phyloP scores from a whole-genome alignment of 192 early-diverging fungal species.

The Powellomyces hirtus region DNA sequence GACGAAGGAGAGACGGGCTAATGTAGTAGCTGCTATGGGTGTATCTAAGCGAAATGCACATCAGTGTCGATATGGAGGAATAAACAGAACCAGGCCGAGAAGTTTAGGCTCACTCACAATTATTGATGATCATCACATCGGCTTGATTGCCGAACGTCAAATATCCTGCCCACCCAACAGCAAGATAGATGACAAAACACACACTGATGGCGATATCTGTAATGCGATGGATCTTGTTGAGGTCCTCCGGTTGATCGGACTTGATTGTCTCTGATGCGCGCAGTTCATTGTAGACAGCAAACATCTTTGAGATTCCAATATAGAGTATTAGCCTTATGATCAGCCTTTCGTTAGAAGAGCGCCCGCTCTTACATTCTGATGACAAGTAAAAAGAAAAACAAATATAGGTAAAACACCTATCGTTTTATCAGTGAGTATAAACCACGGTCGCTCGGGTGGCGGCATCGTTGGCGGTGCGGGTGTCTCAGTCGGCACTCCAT shows the following conservation, averaged over 20 bases:
- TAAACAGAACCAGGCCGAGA: background rate
- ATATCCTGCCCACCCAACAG: constrained; percentile 80
- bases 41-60: constrained; percentile 39
- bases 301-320: too few relatives aligned
- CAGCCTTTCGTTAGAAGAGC: background rate
- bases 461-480: background rate
- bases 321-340: background rate
- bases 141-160: constrained; percentile 77
- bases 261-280: constrained; percentile 51
- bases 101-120: constrained; percentile 49
- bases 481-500: background rate
- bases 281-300: constrained; percentile 28
- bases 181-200: constrained; percentile 68
- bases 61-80: background rate
- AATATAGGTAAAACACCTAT: constrained; percentile 83
- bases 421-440: constrained; percentile 62
- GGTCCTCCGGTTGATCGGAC: constrained; percentile 62
- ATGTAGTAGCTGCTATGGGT: constrained; percentile 53
- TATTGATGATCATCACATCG: constrained; percentile 63
- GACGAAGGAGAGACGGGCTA: constrained; percentile 76
- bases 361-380: constrained; percentile 90
- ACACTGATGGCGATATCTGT: constrained; percentile 67
- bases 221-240: constrained; percentile 62
- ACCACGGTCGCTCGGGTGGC: constrained; percentile 13
- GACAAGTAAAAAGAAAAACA: constrained; percentile 93